phyloP scores from a whole-genome alignment of 768 basidiomycete species.

The Dendrothele bispora region DNA sequence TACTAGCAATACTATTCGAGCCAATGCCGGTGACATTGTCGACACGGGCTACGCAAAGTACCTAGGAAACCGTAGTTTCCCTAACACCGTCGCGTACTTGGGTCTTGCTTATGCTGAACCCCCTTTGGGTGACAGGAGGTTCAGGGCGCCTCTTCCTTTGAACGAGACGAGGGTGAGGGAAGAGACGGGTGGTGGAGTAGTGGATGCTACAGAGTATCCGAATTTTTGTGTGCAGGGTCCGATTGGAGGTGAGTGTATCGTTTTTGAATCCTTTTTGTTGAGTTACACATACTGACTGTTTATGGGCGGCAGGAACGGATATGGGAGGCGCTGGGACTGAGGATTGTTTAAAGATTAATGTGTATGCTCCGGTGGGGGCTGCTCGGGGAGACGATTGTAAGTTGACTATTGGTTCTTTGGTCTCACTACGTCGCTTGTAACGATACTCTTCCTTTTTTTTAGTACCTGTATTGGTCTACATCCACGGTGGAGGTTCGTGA shows the following conservation, averaged over 20 bases:
- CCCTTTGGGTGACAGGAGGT: constrained; percentile 51
- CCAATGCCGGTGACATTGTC: constrained; percentile 34
- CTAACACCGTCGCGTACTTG: constrained; percentile 57
- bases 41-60: constrained; percentile 63
- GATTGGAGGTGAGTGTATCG: constrained; percentile 42
- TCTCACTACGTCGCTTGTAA: no score
- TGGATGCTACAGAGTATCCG: constrained; percentile 56
- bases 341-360: constrained; percentile 64
- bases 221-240: constrained; percentile 62
- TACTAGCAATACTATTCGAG: no score
- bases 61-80: constrained; percentile 49
- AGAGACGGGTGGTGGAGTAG: constrained; percentile 33
- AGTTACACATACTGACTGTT: neutral
- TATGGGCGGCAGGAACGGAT: constrained; percentile 42
- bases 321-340: constrained; percentile 64
- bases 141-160: constrained; percentile 54
- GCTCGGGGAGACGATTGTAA: constrained; percentile 46
- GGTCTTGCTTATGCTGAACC: constrained; percentile 62
- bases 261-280: neutral
- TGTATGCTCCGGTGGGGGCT: constrained; percentile 54
- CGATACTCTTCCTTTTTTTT: neutral
- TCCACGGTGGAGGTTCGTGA: constrained; percentile 45
- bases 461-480: constrained; percentile 50
- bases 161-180: constrained; percentile 42
- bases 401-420: no score